These are phyloP conservation scores for Pseudevernia furfuracea DNA, from an alignment of 495 filamentous ascomycete genomes.

Conservation along the genomic window DNA sequence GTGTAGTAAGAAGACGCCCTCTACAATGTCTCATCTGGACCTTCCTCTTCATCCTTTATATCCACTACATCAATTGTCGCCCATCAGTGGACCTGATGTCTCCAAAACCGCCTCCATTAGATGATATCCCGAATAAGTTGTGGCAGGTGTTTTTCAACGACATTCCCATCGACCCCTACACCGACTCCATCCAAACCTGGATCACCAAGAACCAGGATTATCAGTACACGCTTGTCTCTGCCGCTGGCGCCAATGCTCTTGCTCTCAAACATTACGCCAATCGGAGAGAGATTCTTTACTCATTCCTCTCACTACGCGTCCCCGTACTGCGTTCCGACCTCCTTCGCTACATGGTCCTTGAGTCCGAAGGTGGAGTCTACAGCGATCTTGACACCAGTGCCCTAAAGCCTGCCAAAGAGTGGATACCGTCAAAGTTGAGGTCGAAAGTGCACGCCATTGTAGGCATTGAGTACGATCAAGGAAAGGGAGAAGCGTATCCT, in stretches of 20 bases:
- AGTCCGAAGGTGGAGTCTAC: conserved; percentile 50
- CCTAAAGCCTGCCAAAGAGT: conserved; percentile 40
- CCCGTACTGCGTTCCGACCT: conserved; percentile 48
- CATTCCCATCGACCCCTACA: conserved; percentile 16
- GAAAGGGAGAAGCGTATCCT: background rate
- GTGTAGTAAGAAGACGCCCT: background rate
- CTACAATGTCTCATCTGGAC: background rate
- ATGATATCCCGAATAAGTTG: conserved; percentile 25
- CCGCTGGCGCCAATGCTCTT: conserved; percentile 25
- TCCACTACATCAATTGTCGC: background rate
- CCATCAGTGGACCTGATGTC: background rate
- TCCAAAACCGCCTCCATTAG: background rate
- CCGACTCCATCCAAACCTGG: conserved; percentile 27
- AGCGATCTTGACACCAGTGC: conserved; percentile 52
- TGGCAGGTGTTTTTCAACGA: conserved; percentile 32
- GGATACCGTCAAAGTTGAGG: conserved; percentile 43
- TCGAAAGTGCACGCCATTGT: conserved; percentile 32
- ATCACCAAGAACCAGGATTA: conserved; percentile 24
- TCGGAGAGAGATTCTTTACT: conserved; percentile 34
- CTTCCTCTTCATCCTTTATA: background rate
- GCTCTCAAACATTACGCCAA: conserved; percentile 29
- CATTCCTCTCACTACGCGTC: conserved; percentile 34
- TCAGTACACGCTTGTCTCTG: conserved; percentile 29
- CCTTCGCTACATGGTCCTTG: conserved; percentile 50
- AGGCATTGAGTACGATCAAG: conserved; percentile 36